These are phyloP conservation scores for Ilex asprella DNA, from an alignment of 257 asterid species.

Conservation along the genomic window DNA sequence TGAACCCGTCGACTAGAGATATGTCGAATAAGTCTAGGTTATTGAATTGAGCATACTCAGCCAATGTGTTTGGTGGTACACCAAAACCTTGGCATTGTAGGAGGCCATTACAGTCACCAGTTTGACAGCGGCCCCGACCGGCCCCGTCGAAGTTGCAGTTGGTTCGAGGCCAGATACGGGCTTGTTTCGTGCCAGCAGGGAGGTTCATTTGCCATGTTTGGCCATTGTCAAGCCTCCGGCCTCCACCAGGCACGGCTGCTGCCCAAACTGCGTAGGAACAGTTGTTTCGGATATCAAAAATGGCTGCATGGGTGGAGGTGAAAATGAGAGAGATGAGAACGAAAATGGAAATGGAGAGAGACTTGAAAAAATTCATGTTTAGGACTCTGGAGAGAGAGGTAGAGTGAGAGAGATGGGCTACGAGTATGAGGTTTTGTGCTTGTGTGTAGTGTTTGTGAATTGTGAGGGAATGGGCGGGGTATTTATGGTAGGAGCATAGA, in stretches of 20 bases:
- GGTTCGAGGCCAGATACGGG: constrained; percentile 34
- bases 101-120: constrained; percentile 43
- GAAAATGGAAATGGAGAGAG: not conserved
- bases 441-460: too few species aligned
- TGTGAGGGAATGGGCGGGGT: too few species aligned
- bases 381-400: not conserved
- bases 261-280: constrained; percentile 44
- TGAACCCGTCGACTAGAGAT: constrained; percentile 60
- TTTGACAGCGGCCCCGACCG: constrained; percentile 34
- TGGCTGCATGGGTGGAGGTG: constrained; percentile 21
- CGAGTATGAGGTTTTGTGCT: too few species aligned
- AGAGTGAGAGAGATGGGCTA: too few species aligned
- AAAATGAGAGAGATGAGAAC: constrained; percentile 12
- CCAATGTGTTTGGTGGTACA: constrained; percentile 50
- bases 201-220: constrained; percentile 36
- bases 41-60: constrained; percentile 30
- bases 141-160: constrained; percentile 31
- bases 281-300: constrained; percentile 33
- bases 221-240: constrained; percentile 30
- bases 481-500: too few species aligned
- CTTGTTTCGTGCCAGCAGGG: constrained; percentile 21
- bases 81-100: constrained; percentile 44
- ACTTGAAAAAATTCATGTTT: constrained; percentile 9
- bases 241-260: constrained; percentile 43
- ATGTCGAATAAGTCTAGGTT: constrained; percentile 51